Percentiles rank a stretch among this genome's conserved stretches.
Conservation (phyloP, 2,329 filamentous ascomycete species). For the Spiromastix sp. region DNA sequence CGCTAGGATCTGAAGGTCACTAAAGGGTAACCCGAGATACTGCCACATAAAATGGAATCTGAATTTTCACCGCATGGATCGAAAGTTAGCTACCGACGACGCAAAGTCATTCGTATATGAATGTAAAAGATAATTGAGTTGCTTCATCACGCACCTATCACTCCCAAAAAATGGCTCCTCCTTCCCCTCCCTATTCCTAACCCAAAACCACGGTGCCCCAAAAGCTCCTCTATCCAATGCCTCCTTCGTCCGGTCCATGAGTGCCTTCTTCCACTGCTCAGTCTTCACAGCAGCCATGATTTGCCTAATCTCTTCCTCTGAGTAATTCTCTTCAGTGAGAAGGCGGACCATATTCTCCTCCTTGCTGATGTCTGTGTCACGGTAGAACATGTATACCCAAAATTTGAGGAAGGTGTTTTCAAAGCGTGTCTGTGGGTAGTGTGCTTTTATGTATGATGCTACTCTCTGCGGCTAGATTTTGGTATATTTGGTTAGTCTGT, state of each 20-base stretch:
- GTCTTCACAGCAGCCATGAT: constrained; percentile 46
- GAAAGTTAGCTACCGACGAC: no score
- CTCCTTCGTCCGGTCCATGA: constrained; percentile 50
- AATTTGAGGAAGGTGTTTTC: constrained; percentile 45
- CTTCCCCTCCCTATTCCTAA: constrained; percentile 36
- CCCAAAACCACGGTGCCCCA: constrained; percentile 68
- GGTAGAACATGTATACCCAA: constrained; percentile 54
- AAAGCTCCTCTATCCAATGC: constrained; percentile 59
- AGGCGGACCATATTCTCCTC: constrained; percentile 41
- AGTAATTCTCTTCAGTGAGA: constrained; percentile 35
- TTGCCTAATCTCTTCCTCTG: constrained; percentile 39
- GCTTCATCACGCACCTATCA: constrained; percentile 10
- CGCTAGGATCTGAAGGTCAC: constrained; percentile 8
- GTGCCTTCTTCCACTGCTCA: constrained; percentile 41
- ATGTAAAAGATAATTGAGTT: no score
- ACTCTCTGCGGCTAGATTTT: constrained; percentile 51
- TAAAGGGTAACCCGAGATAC: constrained; percentile 11
- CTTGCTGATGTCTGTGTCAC: constrained; percentile 49
- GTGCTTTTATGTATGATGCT: constrained; percentile 55
- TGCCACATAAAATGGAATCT: constrained; percentile 14
- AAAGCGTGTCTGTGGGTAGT: constrained; percentile 41
- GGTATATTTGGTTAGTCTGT: constrained; percentile 17
- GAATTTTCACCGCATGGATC: no score
- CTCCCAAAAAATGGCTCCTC: constrained; percentile 15
- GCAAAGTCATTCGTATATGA: no score